phyloP scores from a whole-genome alignment of 352 stramenopile genomes.

The Porosira glacialis region DNA sequence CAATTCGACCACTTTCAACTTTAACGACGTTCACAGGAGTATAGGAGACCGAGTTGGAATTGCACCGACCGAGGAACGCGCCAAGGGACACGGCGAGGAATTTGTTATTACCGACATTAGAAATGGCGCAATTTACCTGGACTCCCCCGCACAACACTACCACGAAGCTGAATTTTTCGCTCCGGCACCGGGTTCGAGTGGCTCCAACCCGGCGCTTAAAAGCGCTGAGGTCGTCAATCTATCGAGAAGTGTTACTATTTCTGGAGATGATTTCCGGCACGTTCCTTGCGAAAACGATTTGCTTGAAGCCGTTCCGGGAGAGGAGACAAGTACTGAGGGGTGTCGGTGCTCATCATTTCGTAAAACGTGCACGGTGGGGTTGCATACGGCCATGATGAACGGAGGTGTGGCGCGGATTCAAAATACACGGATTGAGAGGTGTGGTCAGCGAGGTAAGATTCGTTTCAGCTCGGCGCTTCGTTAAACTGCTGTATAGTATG shows the following conservation, averaged over 20 bases:
- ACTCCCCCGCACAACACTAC: slow-evolving; percentile 25
- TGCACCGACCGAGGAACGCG: slow-evolving; percentile 31
- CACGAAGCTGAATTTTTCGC: slow-evolving; percentile 42
- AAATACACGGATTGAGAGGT: slow-evolving; percentile 58
- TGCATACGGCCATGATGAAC: slow-evolving; percentile 52
- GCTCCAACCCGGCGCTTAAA: slow-evolving; percentile 31
- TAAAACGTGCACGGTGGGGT: slow-evolving; percentile 50
- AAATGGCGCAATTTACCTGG: slow-evolving; percentile 14
- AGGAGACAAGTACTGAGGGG: slow-evolving; percentile 41
- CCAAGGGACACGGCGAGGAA: slow-evolving; percentile 39
- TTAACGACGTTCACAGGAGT: slow-evolving; percentile 6
- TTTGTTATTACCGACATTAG: slow-evolving; percentile 35
- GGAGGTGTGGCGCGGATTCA: slow-evolving; percentile 40
- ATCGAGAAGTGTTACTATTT: slow-evolving; percentile 63
- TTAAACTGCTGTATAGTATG: no score
- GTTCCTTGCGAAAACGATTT: slow-evolving; percentile 53
- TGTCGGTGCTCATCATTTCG: slow-evolving; percentile 53
- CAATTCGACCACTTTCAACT: not conserved
- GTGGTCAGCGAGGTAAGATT: slow-evolving; percentile 53
- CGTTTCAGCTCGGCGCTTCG: no score
- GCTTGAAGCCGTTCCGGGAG: slow-evolving; percentile 42
- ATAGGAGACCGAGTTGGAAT: slow-evolving; percentile 50
- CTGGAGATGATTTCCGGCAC: slow-evolving; percentile 61
- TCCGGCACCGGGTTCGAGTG: not conserved
- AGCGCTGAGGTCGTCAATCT: slow-evolving; percentile 65